Percentiles rank a stretch among this genome's conserved stretches.
Evolutionary conservation across 2,329 filamentous ascomycete genomes (phyloP).

Genomic region (Aspergillus ochraceoroseus): DNA sequence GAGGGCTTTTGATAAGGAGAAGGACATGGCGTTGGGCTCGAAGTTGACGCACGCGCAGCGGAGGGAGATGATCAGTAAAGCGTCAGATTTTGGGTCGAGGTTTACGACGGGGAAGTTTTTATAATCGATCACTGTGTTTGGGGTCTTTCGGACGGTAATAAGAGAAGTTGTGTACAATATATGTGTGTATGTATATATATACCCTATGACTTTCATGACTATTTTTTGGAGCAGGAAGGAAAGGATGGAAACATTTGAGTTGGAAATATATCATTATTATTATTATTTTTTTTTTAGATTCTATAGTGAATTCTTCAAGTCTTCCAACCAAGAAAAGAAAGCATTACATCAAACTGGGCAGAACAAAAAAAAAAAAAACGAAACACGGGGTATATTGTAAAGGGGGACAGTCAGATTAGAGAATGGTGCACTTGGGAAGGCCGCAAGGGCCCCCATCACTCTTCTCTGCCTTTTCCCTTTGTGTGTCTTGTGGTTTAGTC

Average conservation of each 20-base stretch:
- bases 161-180: slow-evolving; percentile 3
- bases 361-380: slow-evolving; percentile 14
- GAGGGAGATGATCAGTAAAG: slow-evolving; percentile 71
- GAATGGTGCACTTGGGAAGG: slow-evolving; percentile 67
- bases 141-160: too few species aligned
- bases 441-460: slow-evolving; percentile 63
- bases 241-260: slow-evolving; percentile 1
- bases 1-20: slow-evolving; percentile 82
- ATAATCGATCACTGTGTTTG: slow-evolving; percentile 4
- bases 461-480: slow-evolving; percentile 47
- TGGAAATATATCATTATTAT: slow-evolving; percentile 2
- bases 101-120: slow-evolving; percentile 70
- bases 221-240: neutral
- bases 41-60: slow-evolving; percentile 69
- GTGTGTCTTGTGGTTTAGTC: slow-evolving; percentile 30
- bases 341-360: too few species aligned
- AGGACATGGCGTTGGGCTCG: slow-evolving; percentile 78
- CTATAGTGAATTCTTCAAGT: slow-evolving; percentile 12
- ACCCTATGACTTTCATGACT: neutral
- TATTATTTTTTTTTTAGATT: slow-evolving; percentile 8
- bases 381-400: slow-evolving; percentile 12
- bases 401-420: slow-evolving; percentile 51
- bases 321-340: too few species aligned
- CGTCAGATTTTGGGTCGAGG: slow-evolving; percentile 72
- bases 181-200: neutral